Evolutionary conservation across 177 flowering plant genomes (phyloP), one percentile per base, ranked within the genome.

Genomic region (Vitis hybrid): DNA sequence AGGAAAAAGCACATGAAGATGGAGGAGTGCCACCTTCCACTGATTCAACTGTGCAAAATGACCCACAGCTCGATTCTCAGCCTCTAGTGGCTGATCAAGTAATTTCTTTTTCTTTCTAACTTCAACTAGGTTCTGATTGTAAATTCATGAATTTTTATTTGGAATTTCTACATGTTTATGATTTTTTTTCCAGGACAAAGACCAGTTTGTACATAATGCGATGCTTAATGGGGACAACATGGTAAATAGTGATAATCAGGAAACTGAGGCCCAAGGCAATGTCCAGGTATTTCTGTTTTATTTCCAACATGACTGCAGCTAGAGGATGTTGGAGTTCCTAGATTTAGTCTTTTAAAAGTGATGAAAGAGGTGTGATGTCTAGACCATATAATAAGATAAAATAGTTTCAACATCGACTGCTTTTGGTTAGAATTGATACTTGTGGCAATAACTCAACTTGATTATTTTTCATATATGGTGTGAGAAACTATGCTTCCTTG

Each of bases 1-100:
- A 86, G 92, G 92, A 81, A 61, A 77, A 74, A 24, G 76, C 6
- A 52, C 32, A 50, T 70, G 78, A 77, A 55, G 79, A 74, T 78
- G 84, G 73, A 70, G 75, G 80, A 46, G 14, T 19, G 13, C 61
- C 68, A 51, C 49, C 71, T 70, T 55, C 81, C 11, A 18, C 71
- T 16, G 80, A 76, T 67, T 62, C 80, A 2, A 48, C 12, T 21
- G 50, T 2, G 57, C 66, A 81, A 74, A 68, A 69, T 70, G 69
- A 77, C 9, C 46, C 59, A 15, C 67, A 73, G 66, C 61, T 56
- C 24, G 75, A 78, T 70, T 68, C 82, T 64, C 76, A 79, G 63
- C 75, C 79, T 56, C 21, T 24, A 54, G 67, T 14, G 56, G 65
- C 30, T 30, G 78, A 81, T 70, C 74, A 81, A 70, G 81, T 80